Evolutionary conservation across 2,329 filamentous ascomycete genomes (phyloP), one percentile per base, ranked within the genome.

Genomic region (Thelonectria blattea): DNA sequence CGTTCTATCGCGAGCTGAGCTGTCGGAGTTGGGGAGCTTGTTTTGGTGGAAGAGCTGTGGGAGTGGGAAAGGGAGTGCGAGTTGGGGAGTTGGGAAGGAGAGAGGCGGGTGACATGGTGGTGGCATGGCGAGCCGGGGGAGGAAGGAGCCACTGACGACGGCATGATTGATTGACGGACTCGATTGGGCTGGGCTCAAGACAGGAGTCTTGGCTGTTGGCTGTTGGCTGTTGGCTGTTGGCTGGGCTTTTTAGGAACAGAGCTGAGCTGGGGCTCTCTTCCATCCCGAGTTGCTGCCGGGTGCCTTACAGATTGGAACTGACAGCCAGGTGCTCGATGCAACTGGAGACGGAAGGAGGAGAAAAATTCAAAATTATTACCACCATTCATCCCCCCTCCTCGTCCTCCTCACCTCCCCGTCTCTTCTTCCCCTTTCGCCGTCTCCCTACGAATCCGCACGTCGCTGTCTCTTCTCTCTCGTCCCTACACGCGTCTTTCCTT

Each of bases 311-410:
- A 24, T 24, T 24, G 22, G 22, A 14, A 37, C 34, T 37, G 34
- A 15, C 34, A 37, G 11, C 15, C 34, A n/a, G n/a, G n/a, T 37
- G 34, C 27, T 37, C 34, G 11, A 37, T 37, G 34, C 34, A 37
- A 37, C 34, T 15, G 12, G 6, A 37, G 15, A 37, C 34, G 12
- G 11, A 5, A 8, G 12, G 34, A 37, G 6, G 12, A 15, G 6
- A 47, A 30, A 47, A 24, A 24, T 24, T 24, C 3, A 22, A 46
- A 22, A 11, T 43, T 39, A 52, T 37, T 60, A 48, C 52, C 48
- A 56, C 48, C 32, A 34, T 37, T 12, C 45, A 45, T 53, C 45
- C 46, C 34, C 46, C 39, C 39, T 17, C 46, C 27, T 30, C 22
- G n/a, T 34, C 32, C 24, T 32, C 18, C 15, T 45, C 37, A 43